phyloP scores from a whole-genome alignment of 2,329 filamentous ascomycete species.

The Gliomastix tumulicola region DNA sequence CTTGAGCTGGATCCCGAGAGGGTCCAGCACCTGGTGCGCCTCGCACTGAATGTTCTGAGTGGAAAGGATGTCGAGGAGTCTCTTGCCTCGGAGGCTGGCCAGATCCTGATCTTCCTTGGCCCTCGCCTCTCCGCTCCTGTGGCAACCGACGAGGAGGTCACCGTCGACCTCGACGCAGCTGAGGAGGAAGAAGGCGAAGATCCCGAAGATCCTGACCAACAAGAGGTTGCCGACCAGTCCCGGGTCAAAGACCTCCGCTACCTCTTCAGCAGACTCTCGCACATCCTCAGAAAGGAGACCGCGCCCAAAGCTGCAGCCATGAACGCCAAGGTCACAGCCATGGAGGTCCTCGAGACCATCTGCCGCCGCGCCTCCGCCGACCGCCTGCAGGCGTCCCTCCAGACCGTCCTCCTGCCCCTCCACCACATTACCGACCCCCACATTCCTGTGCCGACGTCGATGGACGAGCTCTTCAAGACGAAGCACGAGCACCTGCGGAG shows the following conservation, averaged over 20 bases:
- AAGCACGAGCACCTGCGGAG: conserved; percentile 65
- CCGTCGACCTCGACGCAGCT: conserved; percentile 29
- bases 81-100: conserved; percentile 70
- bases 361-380: conserved; percentile 51
- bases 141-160: conserved; percentile 31
- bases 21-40: conserved; percentile 51
- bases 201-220: conserved; percentile 35
- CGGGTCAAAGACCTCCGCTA: conserved; percentile 51
- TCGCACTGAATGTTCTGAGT: conserved; percentile 47
- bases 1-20: conserved; percentile 58
- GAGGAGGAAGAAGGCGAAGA: conserved; percentile 30
- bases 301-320: conserved; percentile 56
- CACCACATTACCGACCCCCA: conserved; percentile 78
- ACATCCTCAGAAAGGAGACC: conserved; percentile 70
- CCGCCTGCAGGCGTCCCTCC: conserved; percentile 55
- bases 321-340: conserved; percentile 66
- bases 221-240: conserved; percentile 28
- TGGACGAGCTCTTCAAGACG: conserved; percentile 61
- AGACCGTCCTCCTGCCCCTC: conserved; percentile 52
- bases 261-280: conserved; percentile 71
- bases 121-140: conserved; percentile 36
- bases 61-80: conserved; percentile 60
- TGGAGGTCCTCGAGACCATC: conserved; percentile 68
- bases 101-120: conserved; percentile 78
- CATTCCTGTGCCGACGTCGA: conserved; percentile 64